A percentile compares a stretch with the other conserved stretches of the same genome.
phyloP scores from a whole-genome alignment of 2,329 filamentous ascomycete species.

The Sphaceloma murrayae region DNA sequence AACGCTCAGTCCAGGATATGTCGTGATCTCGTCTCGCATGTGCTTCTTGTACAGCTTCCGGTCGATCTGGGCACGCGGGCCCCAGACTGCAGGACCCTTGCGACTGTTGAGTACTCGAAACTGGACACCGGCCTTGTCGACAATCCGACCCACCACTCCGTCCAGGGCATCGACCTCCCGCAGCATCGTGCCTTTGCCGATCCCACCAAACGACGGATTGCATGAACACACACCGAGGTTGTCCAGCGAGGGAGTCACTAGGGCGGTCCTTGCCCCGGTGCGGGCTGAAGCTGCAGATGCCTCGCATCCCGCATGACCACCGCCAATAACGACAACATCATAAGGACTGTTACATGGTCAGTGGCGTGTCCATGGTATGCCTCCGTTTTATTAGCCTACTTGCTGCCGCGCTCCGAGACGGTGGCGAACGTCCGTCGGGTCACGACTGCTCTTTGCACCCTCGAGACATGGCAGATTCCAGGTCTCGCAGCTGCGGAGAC shows the following conservation, averaged over 20 bases:
- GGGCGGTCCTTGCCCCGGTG: constrained; percentile 75
- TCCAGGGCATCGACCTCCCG: constrained; percentile 93
- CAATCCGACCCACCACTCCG: constrained; percentile 75
- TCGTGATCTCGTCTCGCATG: constrained; percentile 77
- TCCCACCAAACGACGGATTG: constrained; percentile 96
- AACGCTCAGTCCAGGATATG: constrained; percentile 69
- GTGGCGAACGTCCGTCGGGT: constrained; percentile 37
- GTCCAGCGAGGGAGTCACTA: constrained; percentile 78
- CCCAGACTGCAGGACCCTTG: constrained; percentile 95
- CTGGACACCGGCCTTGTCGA: constrained; percentile 91
- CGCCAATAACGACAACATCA: constrained; percentile 92
- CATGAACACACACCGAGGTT: constrained; percentile 94
- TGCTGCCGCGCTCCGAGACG: constrained; percentile 29
- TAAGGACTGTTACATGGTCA: constrained; percentile 47
- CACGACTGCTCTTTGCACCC: constrained; percentile 34
- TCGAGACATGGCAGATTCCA: constrained; percentile 35
- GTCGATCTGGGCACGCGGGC: constrained; percentile 92
- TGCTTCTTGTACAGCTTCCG: constrained; percentile 76
- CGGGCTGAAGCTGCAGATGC: constrained; percentile 85
- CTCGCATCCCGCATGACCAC: constrained; percentile 91
- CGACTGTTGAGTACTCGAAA: constrained; percentile 80
- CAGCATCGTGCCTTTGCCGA: constrained; percentile 93
- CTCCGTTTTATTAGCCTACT: constrained; percentile 19
- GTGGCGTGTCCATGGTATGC: constrained; percentile 1
- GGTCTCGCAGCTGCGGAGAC: constrained; percentile 9